Evolutionary conservation across 192 early-diverging fungal genomes (phyloP), one percentile per base, ranked within the genome.

Genomic region (Backusella westeae): DNA sequence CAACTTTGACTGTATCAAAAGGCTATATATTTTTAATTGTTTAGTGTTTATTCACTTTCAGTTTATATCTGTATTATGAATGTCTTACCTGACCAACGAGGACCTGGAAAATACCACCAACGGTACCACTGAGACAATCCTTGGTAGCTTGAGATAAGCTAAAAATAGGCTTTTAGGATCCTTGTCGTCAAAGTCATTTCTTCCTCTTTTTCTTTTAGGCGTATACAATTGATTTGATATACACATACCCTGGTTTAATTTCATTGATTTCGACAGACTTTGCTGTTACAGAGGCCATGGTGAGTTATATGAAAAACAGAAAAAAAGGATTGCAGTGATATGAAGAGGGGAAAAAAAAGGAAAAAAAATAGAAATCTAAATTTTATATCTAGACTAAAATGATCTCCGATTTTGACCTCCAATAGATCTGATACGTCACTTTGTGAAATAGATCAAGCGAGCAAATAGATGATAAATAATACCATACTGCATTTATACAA

Each of bases 1-100:
- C 89, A 77, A 94, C 93, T 88, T 94, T 94, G 80, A 92, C 88
- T 1, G 92, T 94, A 79, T 94, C 91, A 69, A 93, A 93, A 59
- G 92, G 92, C 86, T 94, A 52, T 17, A 23, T 17, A 8, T 14
- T 36, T 63, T 63, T 63, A 14, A 29, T 29, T 63, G 9, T 6
- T 39, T 69, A 69, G 38, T 21, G 7, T n/a, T 42, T 26, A 36
- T 23, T 21, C 19, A 23, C 12, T 23, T 56, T 29, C 4, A 5
- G 3, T 29, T 29, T 56, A 8, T 56, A 21, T 56, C 6, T 19
- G n/a, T 56, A 56, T 56, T 26, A 21, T 12, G n/a, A 35, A n/a
- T 52, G 3, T 32, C 26, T 73, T 84, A 86, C 87, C 83, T 88
- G 93, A 17, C 93, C 93, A 63, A 89, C 88, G 79, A 94, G 86